Evolutionary conservation across 192 early-diverging fungal genomes (phyloP).

Genomic region (Entomortierella lignicola): DNA sequence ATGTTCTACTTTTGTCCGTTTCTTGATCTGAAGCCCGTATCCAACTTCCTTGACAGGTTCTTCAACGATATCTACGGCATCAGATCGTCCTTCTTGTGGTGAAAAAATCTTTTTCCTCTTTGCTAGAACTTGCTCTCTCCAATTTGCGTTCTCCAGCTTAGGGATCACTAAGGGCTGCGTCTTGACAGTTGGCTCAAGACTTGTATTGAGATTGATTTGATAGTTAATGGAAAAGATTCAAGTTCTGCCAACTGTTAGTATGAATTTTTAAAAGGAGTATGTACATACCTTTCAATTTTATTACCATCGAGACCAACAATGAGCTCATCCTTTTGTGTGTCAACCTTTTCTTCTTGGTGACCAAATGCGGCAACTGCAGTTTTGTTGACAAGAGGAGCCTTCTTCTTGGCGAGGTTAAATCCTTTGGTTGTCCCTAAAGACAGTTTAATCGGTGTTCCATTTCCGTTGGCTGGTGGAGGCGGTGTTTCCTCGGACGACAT

Average conservation of each 20-base stretch:
- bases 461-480: constrained; percentile 6
- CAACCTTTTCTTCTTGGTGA: constrained; percentile 53
- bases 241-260: too few species aligned
- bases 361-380: constrained; percentile 34
- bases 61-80: constrained; percentile 3
- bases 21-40: constrained; percentile 54
- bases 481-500: constrained; percentile 27
- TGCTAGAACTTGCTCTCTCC: constrained; percentile 46
- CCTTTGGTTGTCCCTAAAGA: constrained; percentile 26
- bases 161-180: constrained; percentile 56
- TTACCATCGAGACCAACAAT: constrained; percentile 63
- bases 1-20: constrained; percentile 28
- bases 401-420: constrained; percentile 13
- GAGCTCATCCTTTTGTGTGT: constrained; percentile 47
- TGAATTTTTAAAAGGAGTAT: too few species aligned
- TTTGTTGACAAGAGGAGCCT: constrained; percentile 22
- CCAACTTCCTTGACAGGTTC: constrained; percentile 7
- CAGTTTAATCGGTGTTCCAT: constrained; percentile 27
- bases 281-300: constrained; percentile 56
- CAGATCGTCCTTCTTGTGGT: constrained; percentile 22
- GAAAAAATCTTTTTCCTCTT: constrained; percentile 51
- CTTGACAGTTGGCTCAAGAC: constrained; percentile 48
- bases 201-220: constrained; percentile 8
- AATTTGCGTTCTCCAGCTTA: constrained; percentile 57
- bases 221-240: neutral